phyloP scores from a whole-genome alignment of 345 rosid genomes.

The Linum tenue region DNA sequence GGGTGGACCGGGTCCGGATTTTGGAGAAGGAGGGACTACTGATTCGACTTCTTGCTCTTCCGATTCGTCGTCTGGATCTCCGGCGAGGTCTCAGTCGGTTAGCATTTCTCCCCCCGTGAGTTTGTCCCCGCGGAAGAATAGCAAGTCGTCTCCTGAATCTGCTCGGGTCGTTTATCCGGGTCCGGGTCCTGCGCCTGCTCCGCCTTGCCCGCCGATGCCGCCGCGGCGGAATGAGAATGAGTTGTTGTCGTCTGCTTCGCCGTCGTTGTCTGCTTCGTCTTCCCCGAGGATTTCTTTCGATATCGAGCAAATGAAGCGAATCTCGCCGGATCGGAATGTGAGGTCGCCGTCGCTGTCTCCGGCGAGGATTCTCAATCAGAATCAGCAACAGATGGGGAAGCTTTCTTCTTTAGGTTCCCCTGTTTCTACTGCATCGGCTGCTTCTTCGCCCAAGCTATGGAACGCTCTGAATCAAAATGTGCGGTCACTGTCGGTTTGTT shows the following conservation, averaged over 20 bases:
- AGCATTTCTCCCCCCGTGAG: slow-evolving; percentile 81
- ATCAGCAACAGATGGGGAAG: background rate
- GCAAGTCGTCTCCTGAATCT: slow-evolving; percentile 25
- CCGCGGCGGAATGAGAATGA: background rate
- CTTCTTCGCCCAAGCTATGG: slow-evolving; percentile 3
- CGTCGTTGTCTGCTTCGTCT: slow-evolving; percentile 13
- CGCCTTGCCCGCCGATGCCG: slow-evolving; percentile 13
- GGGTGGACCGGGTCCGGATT: slow-evolving; percentile 16
- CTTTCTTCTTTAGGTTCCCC: background rate
- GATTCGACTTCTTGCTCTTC: slow-evolving; percentile 56
- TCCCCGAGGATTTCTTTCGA: slow-evolving; percentile 22
- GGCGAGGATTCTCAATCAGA: slow-evolving; percentile 4
- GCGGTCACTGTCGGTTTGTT: slow-evolving; percentile 12
- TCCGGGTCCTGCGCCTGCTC: slow-evolving; percentile 21
- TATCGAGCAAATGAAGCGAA: slow-evolving; percentile 10
- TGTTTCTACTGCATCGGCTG: background rate
- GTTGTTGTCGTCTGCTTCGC: background rate
- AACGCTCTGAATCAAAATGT: slow-evolving; percentile 8
- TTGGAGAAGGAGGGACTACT: slow-evolving; percentile 29
- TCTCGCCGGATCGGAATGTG: slow-evolving; percentile 7
- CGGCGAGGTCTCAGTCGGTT: slow-evolving; percentile 61
- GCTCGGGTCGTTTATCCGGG: slow-evolving; percentile 4
- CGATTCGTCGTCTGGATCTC: slow-evolving; percentile 58
- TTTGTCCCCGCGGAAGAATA: slow-evolving; percentile 41
- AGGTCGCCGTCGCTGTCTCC: slow-evolving; percentile 22